Evolutionary conservation across 345 rosid species (phyloP).

Genomic region (Eucalyptus pauciflora): DNA sequence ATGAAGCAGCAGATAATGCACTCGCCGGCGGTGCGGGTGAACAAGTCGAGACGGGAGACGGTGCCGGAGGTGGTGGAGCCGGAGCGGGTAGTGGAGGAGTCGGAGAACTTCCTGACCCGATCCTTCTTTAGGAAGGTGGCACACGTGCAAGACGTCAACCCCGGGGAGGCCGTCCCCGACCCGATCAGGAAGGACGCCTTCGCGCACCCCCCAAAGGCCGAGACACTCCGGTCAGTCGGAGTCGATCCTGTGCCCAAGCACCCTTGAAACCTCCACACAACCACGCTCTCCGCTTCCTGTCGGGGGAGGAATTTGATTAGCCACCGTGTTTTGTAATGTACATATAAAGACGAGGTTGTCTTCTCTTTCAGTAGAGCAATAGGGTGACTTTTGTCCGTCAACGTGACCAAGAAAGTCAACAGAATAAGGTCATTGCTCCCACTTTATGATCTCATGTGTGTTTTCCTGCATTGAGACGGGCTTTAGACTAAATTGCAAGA

Average conservation of each 20-base stretch:
- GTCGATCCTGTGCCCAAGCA: slow-evolving; percentile 24
- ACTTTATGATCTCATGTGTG: not conserved
- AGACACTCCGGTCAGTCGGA: slow-evolving; percentile 49
- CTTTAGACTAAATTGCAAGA: not conserved
- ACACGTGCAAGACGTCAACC: slow-evolving; percentile 18
- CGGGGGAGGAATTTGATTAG: not conserved
- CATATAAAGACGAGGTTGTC: not conserved
- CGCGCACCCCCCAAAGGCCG: slow-evolving; percentile 13
- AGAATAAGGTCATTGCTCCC: not conserved
- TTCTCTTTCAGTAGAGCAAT: not conserved
- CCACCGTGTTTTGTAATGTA: not conserved
- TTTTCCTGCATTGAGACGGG: not conserved
- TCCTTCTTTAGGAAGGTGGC: slow-evolving; percentile 71
- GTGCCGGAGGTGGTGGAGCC: slow-evolving; percentile 64
- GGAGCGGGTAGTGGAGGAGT: slow-evolving; percentile 46
- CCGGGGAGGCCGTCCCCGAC: not conserved
- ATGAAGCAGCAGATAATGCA: slow-evolving; percentile 40
- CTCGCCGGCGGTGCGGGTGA: slow-evolving; percentile 51
- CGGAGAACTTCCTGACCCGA: slow-evolving; percentile 22
- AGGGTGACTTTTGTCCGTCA: not conserved
- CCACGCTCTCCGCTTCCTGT: not conserved
- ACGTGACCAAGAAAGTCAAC: not conserved
- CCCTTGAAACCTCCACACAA: not conserved
- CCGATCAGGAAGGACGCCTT: slow-evolving; percentile 1
- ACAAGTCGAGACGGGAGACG: slow-evolving; percentile 59